A percentile compares a stretch with the other conserved stretches of the same genome.
phyloP scores from a whole-genome alignment of 768 basidiomycete species.

The Lepiota brunneoincarnata region DNA sequence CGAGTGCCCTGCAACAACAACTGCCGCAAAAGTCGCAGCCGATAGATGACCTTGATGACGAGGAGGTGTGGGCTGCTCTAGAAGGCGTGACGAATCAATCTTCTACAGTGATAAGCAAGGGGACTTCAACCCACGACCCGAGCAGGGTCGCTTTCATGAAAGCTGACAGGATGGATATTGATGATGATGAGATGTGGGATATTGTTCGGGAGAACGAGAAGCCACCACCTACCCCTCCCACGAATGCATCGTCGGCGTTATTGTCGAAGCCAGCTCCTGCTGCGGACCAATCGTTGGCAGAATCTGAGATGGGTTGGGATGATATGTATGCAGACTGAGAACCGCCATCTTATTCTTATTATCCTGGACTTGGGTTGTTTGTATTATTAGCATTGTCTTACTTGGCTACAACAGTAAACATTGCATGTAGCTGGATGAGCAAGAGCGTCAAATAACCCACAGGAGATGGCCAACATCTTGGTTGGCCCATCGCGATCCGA shows the following conservation, averaged over 20 bases:
- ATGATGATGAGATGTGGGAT: slow-evolving; percentile 75
- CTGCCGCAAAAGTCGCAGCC: slow-evolving; percentile 9
- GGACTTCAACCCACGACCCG: slow-evolving; percentile 2
- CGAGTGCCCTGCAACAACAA: slow-evolving; percentile 19
- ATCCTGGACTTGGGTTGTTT: background rate
- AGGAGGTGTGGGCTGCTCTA: slow-evolving; percentile 18
- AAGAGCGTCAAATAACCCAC: background rate
- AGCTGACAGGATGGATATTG: slow-evolving; percentile 8
- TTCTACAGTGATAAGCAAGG: slow-evolving; percentile 21
- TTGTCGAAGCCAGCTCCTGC: slow-evolving; percentile 3
- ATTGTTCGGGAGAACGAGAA: slow-evolving; percentile 55
- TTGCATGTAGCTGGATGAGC: background rate
- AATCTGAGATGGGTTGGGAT: slow-evolving; percentile 48
- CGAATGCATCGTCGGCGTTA: slow-evolving; percentile 12
- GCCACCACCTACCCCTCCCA: slow-evolving; percentile 18
- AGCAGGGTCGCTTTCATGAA: slow-evolving; percentile 26
- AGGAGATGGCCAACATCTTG: background rate
- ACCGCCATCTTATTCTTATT: slow-evolving; percentile 10
- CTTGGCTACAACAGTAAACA: background rate
- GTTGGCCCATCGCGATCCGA: no score
- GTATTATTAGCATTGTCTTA: background rate
- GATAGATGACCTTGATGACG: slow-evolving; percentile 25
- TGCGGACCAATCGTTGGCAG: slow-evolving; percentile 27
- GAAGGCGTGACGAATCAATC: slow-evolving; percentile 12
- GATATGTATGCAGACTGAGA: slow-evolving; percentile 55